These are phyloP conservation scores for Chytriomyces sp. DNA, from an alignment of 192 early-diverging fungal species.

Conservation along the genomic window DNA sequence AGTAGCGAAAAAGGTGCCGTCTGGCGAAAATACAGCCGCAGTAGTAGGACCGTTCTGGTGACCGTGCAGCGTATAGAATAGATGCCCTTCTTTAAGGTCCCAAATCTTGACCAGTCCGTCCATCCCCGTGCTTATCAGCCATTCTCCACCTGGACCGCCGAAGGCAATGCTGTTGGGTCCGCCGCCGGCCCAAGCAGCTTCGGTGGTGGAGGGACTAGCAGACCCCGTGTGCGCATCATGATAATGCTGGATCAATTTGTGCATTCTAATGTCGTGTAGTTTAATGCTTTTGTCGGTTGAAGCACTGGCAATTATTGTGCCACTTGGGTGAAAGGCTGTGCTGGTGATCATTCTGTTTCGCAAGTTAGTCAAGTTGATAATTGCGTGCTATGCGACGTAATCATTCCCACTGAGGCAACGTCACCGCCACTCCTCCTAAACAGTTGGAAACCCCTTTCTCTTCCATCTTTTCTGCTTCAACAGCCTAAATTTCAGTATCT, in stretches of 20 bases:
- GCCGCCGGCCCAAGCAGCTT: slow-evolving; percentile 29
- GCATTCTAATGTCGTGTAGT: slow-evolving; percentile 61
- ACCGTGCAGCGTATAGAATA: slow-evolving; percentile 66
- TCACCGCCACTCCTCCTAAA: too few relatives aligned
- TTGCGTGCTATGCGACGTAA: too few relatives aligned
- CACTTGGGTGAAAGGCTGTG: slow-evolving; percentile 57
- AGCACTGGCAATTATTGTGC: slow-evolving; percentile 53
- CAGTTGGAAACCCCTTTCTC: neutral
- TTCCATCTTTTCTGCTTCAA: neutral
- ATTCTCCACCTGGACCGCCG: slow-evolving; percentile 57
- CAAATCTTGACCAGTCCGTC: slow-evolving; percentile 64
- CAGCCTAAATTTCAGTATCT: neutral
- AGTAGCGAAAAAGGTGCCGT: slow-evolving; percentile 61
- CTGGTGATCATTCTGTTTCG: slow-evolving; percentile 50
- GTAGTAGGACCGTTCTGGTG: slow-evolving; percentile 62
- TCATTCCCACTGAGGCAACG: too few relatives aligned
- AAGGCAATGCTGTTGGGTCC: slow-evolving; percentile 62
- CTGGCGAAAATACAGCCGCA: slow-evolving; percentile 55
- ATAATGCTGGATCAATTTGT: slow-evolving; percentile 63
- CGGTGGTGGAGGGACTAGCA: neutral
- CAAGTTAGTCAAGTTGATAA: neutral
- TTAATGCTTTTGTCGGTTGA: slow-evolving; percentile 61
- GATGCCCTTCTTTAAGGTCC: slow-evolving; percentile 65
- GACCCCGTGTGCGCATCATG: slow-evolving; percentile 50
- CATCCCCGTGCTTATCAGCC: slow-evolving; percentile 57